phyloP scores from a whole-genome alignment of 2,329 filamentous ascomycete genomes.

The Fusarium sororula region DNA sequence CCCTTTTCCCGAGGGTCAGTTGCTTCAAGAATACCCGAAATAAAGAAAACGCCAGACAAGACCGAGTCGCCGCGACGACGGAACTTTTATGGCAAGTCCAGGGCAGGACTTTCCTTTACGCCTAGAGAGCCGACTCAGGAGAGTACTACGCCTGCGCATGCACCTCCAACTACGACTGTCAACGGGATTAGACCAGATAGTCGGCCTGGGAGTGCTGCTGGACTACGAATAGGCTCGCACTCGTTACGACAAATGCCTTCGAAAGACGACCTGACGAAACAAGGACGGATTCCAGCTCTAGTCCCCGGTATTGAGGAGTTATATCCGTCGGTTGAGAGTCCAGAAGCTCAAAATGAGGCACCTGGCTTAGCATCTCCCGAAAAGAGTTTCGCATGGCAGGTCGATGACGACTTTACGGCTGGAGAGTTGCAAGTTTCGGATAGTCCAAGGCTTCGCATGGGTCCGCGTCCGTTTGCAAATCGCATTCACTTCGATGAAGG shows the following conservation, averaged over 20 bases:
- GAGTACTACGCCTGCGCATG: neutral
- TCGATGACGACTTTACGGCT: constrained; percentile 67
- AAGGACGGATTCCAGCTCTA: constrained; percentile 49
- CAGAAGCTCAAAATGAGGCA: constrained; percentile 1
- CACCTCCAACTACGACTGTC: neutral
- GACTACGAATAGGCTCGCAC: constrained; percentile 8
- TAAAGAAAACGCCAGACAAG: constrained; percentile 29
- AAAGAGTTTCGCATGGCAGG: constrained; percentile 64
- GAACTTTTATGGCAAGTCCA: constrained; percentile 39
- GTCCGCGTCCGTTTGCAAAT: constrained; percentile 48
- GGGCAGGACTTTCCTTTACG: constrained; percentile 37
- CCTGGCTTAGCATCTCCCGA: constrained; percentile 51
- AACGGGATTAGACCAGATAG: constrained; percentile 19
- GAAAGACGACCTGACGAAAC: constrained; percentile 41
- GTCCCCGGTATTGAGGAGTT: constrained; percentile 52
- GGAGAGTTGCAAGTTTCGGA: constrained; percentile 64
- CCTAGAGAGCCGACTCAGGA: constrained; percentile 23
- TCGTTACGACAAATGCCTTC: constrained; percentile 34
- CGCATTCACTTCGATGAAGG: constrained; percentile 47
- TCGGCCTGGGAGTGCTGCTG: constrained; percentile 9
- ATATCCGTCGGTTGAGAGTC: constrained; percentile 47
- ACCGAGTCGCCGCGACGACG: constrained; percentile 34
- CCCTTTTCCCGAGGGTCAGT: constrained; percentile 38
- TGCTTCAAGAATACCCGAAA: constrained; percentile 32
- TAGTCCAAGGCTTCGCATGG: constrained; percentile 61